Base-by-base conservation (phyloP, 2,329 filamentous ascomycete genomes). In the Cytospora piceicola region DNA sequence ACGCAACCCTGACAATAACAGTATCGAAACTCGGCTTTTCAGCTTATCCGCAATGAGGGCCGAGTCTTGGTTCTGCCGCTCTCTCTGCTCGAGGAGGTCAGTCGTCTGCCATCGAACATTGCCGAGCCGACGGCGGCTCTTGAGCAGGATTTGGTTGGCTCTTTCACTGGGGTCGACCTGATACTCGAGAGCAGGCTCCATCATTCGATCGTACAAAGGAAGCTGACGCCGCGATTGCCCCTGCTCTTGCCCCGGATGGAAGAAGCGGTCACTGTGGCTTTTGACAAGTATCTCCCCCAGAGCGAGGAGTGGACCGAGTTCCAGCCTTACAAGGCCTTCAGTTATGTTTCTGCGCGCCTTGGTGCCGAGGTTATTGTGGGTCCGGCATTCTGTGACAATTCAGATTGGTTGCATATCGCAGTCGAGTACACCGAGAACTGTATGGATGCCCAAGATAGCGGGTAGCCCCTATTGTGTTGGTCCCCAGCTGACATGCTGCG, bases 341-440 rank as follows among this genome's bases (percentile, higher is more conserved):
- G 51, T n/a, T 53, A 29, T 30, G 15, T 53, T 24, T 53, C 51
- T 53, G 51, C 51, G 5, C 51, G 51, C 12, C 51, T 53, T 30
- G 24, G 51, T 29, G 51, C 51, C 51, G 51, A 53, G 51, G 27
- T 53, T 11, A 53, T 53, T 27, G 24, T 53, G 8, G 51, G 51
- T 1, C 51, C 51, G 6, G 22, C 51, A 15, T 53, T 53, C 24
- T 53, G 22, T 29, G 51, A 53, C 24, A 15, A 53, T 11, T 8
- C 22, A 24, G 6, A 29, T 2, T 53, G 22, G 51, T 20, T 53
- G 51, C 51, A 53, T 11, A 15, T 53, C 27, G 51, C 51, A 20
- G 51, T 53, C 20, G 51, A 53, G 51, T 53, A 53, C 51, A 53
- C 51, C 12, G 51, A 53, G 15, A 53, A 53, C 27, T 53, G 24